A percentile compares a stretch with the other conserved stretches of the same genome.
Conservation (phyloP, 2,329 filamentous ascomycete species). For the Fusarium sp. region DNA sequence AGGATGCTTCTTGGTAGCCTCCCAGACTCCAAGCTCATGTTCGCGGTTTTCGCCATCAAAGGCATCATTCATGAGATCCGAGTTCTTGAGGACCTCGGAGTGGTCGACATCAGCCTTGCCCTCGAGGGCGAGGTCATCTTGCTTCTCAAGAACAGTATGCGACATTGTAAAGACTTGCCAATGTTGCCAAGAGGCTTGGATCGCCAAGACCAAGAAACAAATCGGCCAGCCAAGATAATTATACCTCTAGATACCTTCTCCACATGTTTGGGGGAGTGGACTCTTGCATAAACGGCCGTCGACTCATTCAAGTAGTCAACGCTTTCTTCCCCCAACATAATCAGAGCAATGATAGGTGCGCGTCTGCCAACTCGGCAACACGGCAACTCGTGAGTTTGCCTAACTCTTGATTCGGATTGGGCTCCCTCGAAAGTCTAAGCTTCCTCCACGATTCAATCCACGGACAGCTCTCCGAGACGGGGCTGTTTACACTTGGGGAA, state of each 20-base stretch:
- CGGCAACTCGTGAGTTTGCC: background rate
- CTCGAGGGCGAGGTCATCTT: background rate
- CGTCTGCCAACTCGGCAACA: background rate
- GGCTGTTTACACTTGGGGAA: background rate
- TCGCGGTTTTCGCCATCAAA: slow-evolving; percentile 53
- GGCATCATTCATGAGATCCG: slow-evolving; percentile 20
- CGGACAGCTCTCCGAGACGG: background rate
- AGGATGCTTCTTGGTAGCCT: slow-evolving; percentile 53
- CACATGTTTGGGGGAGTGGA: background rate
- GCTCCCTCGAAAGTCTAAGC: background rate
- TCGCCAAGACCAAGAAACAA: background rate
- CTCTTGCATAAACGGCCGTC: background rate
- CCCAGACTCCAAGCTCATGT: slow-evolving; percentile 54
- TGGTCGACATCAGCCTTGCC: background rate
- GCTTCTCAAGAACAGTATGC: background rate
- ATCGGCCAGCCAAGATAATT: background rate
- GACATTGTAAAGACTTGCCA: background rate
- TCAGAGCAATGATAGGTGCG: background rate
- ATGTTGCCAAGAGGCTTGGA: background rate
- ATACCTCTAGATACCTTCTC: background rate
- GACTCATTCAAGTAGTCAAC: background rate
- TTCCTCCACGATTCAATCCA: background rate
- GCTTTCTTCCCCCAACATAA: background rate
- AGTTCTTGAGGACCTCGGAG: background rate
- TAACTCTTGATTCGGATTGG: background rate